Conservation (phyloP, 331 rosid species). For the Quercus lobata region DNA sequence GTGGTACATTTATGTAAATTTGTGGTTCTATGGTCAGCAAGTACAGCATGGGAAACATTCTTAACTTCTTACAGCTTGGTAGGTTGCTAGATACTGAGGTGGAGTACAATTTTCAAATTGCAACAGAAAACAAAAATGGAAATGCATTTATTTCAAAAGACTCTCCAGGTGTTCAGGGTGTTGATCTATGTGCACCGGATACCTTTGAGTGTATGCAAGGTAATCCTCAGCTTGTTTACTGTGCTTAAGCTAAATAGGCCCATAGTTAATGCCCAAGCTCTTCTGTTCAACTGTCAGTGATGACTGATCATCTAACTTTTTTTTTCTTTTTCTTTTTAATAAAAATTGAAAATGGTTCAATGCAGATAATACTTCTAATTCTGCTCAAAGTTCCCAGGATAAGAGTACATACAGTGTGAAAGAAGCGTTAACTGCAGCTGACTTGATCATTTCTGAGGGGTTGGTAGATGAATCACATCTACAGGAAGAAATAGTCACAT, state of each 20-base stretch:
- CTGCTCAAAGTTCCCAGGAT: slow-evolving; percentile 29
- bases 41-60: slow-evolving; percentile 29
- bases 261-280: not conserved
- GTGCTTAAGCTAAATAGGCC: not conserved
- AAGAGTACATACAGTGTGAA: slow-evolving; percentile 21
- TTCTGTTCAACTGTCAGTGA: not conserved
- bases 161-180: slow-evolving; percentile 19
- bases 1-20: not conserved
- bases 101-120: slow-evolving; percentile 21
- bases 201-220: slow-evolving; percentile 47
- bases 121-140: slow-evolving; percentile 28
- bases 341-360: slow-evolving; percentile 14
- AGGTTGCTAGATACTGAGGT: slow-evolving; percentile 40
- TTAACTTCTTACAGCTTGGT: slow-evolving; percentile 64
- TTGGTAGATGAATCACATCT: slow-evolving; percentile 28
- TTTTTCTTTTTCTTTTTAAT: not conserved
- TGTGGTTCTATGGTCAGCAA: slow-evolving; percentile 9
- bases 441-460: slow-evolving; percentile 33
- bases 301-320: slow-evolving; percentile 12
- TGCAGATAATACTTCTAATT: slow-evolving; percentile 50
- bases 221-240: slow-evolving; percentile 14
- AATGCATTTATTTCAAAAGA: slow-evolving; percentile 24
- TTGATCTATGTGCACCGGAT: slow-evolving; percentile 54
- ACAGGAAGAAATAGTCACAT: slow-evolving; percentile 30
- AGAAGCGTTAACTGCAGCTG: slow-evolving; percentile 8